Conservation (phyloP, 2,329 filamentous ascomycete genomes). For the Nemania sp. region DNA sequence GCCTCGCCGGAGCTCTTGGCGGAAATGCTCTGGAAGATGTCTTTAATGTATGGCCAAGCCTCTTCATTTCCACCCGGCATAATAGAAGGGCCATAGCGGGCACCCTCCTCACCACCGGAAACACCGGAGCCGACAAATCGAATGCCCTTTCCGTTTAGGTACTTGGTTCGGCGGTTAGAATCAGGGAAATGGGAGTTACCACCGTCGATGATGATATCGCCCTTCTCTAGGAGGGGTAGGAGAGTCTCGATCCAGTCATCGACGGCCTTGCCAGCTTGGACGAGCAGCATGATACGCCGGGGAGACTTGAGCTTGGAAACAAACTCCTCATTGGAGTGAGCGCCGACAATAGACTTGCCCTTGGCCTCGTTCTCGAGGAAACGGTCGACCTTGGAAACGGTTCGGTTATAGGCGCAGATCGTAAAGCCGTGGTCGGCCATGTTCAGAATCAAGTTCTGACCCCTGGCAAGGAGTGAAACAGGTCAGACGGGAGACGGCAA, state of each 20-base stretch:
- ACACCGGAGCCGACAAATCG: slow-evolving; percentile 97
- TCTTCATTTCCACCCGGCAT: slow-evolving; percentile 99
- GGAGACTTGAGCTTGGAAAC: slow-evolving; percentile 95
- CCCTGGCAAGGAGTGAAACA: slow-evolving; percentile 48
- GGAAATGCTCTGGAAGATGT: slow-evolving; percentile 96
- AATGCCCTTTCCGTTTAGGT: slow-evolving; percentile 85
- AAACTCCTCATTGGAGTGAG: slow-evolving; percentile 93
- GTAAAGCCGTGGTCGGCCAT: slow-evolving; percentile 93
- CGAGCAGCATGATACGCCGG: slow-evolving; percentile 96
- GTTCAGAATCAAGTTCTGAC: slow-evolving; percentile 88
- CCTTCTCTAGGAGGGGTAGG: slow-evolving; percentile 77
- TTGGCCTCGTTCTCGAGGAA: slow-evolving; percentile 92
- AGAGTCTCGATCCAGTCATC: slow-evolving; percentile 99
- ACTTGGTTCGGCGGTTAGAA: slow-evolving; percentile 94
- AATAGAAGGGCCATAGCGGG: slow-evolving; percentile 92
- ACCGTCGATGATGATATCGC: slow-evolving; percentile 99
- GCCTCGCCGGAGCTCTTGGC: slow-evolving; percentile 97
- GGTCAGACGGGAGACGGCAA: slow-evolving; percentile 24
- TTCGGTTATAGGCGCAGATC: slow-evolving; percentile 98
- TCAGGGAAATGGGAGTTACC: slow-evolving; percentile 99
- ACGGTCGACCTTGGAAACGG: slow-evolving; percentile 94
- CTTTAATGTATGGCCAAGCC: slow-evolving; percentile 98
- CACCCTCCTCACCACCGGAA: slow-evolving; percentile 98
- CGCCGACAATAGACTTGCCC: slow-evolving; percentile 94
- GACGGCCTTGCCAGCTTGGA: slow-evolving; percentile 97